A percentile compares a stretch with the other conserved stretches of the same genome.
phyloP scores from a whole-genome alignment of 129 eudicot species.

The Kitagawia praeruptora region DNA sequence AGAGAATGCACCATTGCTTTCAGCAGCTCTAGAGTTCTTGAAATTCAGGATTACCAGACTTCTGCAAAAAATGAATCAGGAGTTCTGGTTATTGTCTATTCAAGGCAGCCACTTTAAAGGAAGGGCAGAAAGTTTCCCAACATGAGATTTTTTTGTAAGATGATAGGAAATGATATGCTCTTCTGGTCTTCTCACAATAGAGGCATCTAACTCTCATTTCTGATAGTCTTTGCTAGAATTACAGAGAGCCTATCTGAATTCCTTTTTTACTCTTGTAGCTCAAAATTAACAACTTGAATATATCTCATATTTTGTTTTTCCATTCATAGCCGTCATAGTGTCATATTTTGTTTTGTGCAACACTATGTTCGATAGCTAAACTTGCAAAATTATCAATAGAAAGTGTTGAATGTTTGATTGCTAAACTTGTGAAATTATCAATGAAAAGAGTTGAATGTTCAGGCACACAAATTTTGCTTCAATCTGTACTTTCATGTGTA shows the following conservation, averaged over 20 bases:
- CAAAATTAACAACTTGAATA: neutral
- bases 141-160: slow-evolving; percentile 22
- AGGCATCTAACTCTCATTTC: slow-evolving; percentile 5
- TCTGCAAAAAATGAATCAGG: slow-evolving; percentile 34
- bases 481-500: neutral
- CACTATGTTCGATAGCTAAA: neutral
- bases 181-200: neutral
- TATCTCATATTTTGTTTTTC: slow-evolving; percentile 1
- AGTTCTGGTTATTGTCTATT: slow-evolving; percentile 26
- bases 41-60: slow-evolving; percentile 33
- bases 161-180: neutral
- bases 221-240: slow-evolving; percentile 1
- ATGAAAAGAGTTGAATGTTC: neutral
- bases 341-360: too few species aligned
- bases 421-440: neutral
- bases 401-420: neutral
- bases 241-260: neutral
- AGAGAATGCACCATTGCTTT: slow-evolving; percentile 35
- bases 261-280: slow-evolving; percentile 4
- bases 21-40: slow-evolving; percentile 40
- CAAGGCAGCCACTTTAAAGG: slow-evolving; percentile 14
- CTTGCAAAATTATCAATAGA: neutral
- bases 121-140: slow-evolving; percentile 29
- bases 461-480: neutral
- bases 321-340: neutral